Evolutionary conservation across 2,329 filamentous ascomycete species (phyloP).

Genomic region (Fusarium sublunatum): DNA sequence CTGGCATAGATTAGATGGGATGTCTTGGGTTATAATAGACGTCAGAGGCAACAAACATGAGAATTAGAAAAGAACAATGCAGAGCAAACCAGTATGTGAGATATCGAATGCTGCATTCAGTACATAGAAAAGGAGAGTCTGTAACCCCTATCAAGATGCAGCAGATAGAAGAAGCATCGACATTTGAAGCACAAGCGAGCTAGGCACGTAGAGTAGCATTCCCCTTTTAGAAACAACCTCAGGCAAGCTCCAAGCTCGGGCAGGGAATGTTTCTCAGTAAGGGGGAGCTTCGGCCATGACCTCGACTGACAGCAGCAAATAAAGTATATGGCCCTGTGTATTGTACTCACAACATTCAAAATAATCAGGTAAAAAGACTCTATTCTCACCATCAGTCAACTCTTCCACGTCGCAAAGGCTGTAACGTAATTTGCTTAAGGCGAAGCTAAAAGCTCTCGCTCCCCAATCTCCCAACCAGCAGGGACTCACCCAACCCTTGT

Average conservation of each 20-base stretch:
- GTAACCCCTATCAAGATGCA: slow-evolving; percentile 23
- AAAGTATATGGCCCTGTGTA: neutral
- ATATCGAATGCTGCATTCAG: neutral
- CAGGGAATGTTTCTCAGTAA: slow-evolving; percentile 24
- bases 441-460: slow-evolving; percentile 35
- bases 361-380: slow-evolving; percentile 4
- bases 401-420: neutral
- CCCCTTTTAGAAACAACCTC: slow-evolving; percentile 39
- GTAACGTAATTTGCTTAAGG: slow-evolving; percentile 35
- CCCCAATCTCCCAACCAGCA: slow-evolving; percentile 42
- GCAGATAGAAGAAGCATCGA: slow-evolving; percentile 10
- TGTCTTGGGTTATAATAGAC: slow-evolving; percentile 3
- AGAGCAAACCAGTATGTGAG: slow-evolving; percentile 5
- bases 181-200: slow-evolving; percentile 27
- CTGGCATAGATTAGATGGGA: neutral
- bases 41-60: neutral
- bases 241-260: slow-evolving; percentile 26
- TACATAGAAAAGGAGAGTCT: slow-evolving; percentile 4
- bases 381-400: slow-evolving; percentile 10
- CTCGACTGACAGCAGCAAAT: neutral
- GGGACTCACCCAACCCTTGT: slow-evolving; percentile 33
- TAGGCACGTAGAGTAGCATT: slow-evolving; percentile 26
- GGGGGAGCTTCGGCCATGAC: slow-evolving; percentile 1
- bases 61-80: slow-evolving; percentile 1
- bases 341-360: neutral